A percentile compares a stretch with the other conserved stretches of the same genome.
Evolutionary conservation across 306 rosid genomes (phyloP).

Genomic region (Abrus pulchellus): DNA sequence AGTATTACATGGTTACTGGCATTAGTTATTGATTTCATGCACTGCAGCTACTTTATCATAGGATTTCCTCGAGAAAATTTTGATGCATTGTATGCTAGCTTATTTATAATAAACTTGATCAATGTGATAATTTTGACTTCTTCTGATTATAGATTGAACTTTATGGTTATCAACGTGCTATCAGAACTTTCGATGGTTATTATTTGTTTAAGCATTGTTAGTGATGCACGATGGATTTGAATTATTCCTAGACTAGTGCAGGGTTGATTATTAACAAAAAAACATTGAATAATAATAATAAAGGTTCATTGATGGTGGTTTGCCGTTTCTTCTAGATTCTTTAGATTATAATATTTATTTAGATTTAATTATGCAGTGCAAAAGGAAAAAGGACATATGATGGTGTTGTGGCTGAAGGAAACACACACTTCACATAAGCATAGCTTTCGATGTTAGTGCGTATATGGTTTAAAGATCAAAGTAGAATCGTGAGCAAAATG

Average conservation of each 20-base stretch:
- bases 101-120: constrained; percentile 24
- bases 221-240: constrained; percentile 39
- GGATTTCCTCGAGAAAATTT: constrained; percentile 31
- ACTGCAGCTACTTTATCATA: background rate
- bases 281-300: constrained; percentile 41
- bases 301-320: constrained; percentile 31
- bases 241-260: constrained; percentile 40
- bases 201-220: constrained; percentile 23
- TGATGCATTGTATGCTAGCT: background rate
- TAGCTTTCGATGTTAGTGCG: constrained; percentile 20
- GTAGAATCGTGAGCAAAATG: background rate
- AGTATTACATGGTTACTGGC: too few species aligned
- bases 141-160: background rate
- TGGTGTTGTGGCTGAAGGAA: constrained; percentile 35
- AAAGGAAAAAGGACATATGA: constrained; percentile 35
- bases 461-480: constrained; percentile 1
- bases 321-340: constrained; percentile 38
- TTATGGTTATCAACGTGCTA: constrained; percentile 39
- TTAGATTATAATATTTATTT: constrained; percentile 25
- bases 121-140: constrained; percentile 35
- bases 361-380: constrained; percentile 5
- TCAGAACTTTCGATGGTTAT: constrained; percentile 16
- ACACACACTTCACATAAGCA: constrained; percentile 34
- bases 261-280: constrained; percentile 34
- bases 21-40: background rate